Conservation (phyloP, 2,329 filamentous ascomycete genomes). For the Talaromyces sp. region DNA sequence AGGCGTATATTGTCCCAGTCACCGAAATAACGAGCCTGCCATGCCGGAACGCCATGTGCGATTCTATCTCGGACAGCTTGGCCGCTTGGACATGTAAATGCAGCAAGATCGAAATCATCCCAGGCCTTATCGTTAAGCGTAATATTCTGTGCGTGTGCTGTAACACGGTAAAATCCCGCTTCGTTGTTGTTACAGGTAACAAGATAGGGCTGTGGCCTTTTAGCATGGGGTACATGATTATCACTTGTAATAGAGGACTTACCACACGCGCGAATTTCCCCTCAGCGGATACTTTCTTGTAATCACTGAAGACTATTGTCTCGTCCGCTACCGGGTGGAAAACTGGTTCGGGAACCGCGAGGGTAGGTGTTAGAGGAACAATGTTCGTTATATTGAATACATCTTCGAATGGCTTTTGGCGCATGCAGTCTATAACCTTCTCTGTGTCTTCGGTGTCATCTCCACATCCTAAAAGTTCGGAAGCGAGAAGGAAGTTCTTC, state of each 20-base stretch:
- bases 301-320: conserved; percentile 48
- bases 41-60: conserved; percentile 41
- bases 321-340: conserved; percentile 51
- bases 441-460: conserved; percentile 21
- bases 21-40: conserved; percentile 53
- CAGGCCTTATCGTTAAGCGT: conserved; percentile 45
- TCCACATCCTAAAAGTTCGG: conserved; percentile 44
- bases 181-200: conserved; percentile 52
- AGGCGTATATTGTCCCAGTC: conserved; percentile 55
- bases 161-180: conserved; percentile 52
- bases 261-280: conserved; percentile 45
- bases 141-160: conserved; percentile 44
- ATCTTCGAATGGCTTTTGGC: conserved; percentile 36
- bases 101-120: conserved; percentile 46
- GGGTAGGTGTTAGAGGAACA: conserved; percentile 36
- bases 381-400: conserved; percentile 42
- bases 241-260: background rate
- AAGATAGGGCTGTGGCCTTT: conserved; percentile 40
- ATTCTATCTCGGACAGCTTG: conserved; percentile 43
- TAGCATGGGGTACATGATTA: background rate
- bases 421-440: conserved; percentile 44
- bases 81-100: conserved; percentile 52
- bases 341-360: conserved; percentile 28
- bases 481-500: conserved; percentile 49
- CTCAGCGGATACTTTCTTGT: conserved; percentile 33